Conservation (phyloP, 1,284 basidiomycete genomes). For the Boletus sp. region DNA sequence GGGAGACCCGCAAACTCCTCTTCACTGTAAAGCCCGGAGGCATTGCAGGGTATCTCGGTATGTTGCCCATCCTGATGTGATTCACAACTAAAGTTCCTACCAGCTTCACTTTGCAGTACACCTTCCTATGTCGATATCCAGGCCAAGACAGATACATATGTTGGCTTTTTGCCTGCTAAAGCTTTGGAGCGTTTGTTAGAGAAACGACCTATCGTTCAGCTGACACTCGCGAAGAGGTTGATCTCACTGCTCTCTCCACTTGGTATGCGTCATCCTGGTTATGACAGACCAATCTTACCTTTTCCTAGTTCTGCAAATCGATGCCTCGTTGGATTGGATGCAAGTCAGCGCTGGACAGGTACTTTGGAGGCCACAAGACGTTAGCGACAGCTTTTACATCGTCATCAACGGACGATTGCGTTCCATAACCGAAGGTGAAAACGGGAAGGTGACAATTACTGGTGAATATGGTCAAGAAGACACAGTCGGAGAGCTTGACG, state of each 20-base stretch:
- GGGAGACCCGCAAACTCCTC: slow-evolving; percentile 61
- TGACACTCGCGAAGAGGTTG: slow-evolving; percentile 96
- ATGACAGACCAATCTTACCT: slow-evolving; percentile 8
- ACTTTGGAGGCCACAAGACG: slow-evolving; percentile 90
- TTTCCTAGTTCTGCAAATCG: slow-evolving; percentile 87
- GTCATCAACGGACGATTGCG: slow-evolving; percentile 97
- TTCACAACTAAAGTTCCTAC: slow-evolving; percentile 8
- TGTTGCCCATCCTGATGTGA: slow-evolving; percentile 29
- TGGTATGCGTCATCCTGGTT: slow-evolving; percentile 47
- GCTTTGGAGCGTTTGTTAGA: slow-evolving; percentile 92
- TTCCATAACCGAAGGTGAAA: slow-evolving; percentile 73
- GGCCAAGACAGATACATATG: slow-evolving; percentile 97
- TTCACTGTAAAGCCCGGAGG: slow-evolving; percentile 98
- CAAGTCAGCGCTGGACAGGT: slow-evolving; percentile 95
- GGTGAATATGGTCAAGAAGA: slow-evolving; percentile 96
- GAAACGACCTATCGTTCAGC: slow-evolving; percentile 90
- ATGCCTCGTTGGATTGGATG: slow-evolving; percentile 98
- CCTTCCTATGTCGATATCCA: slow-evolving; percentile 96
- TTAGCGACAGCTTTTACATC: slow-evolving; percentile 95
- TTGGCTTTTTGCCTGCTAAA: slow-evolving; percentile 90
- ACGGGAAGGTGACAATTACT: slow-evolving; percentile 78
- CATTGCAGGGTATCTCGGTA: slow-evolving; percentile 95
- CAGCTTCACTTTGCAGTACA: slow-evolving; percentile 88
- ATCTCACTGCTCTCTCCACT: slow-evolving; percentile 94
- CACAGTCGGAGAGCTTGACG: slow-evolving; percentile 91